Conservation (phyloP, 2,329 filamentous ascomycete species). For the Didymella lethalis region DNA sequence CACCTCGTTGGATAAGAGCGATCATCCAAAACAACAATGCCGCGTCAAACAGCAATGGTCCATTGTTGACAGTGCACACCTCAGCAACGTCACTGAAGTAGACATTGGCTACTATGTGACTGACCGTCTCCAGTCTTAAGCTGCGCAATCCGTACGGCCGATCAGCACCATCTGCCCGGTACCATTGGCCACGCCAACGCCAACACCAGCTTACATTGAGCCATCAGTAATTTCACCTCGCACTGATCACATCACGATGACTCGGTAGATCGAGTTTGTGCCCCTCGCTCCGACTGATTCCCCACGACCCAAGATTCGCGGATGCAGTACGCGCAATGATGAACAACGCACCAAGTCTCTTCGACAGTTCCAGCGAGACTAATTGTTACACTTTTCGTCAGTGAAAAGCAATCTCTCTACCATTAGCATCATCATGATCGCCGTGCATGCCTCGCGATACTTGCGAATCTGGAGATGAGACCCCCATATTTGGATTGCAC, state of each 20-base stretch:
- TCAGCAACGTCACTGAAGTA: not conserved
- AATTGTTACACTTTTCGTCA: constrained; percentile 11
- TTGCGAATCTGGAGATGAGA: constrained; percentile 3
- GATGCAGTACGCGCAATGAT: constrained; percentile 21
- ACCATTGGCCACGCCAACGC: not conserved
- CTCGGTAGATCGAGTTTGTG: constrained; percentile 7
- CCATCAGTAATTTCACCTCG: not conserved
- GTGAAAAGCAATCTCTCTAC: not conserved
- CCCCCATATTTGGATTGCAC: constrained; percentile 5
- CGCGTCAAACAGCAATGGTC: not conserved
- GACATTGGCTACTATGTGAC: not conserved
- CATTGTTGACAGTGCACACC: not conserved
- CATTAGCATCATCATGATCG: constrained; percentile 3
- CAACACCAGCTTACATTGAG: constrained; percentile 1
- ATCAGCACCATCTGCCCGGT: constrained; percentile 3
- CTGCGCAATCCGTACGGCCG: constrained; percentile 4
- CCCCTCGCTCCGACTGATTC: constrained; percentile 13
- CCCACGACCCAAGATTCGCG: constrained; percentile 7
- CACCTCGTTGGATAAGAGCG: not conserved
- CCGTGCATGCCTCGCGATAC: constrained; percentile 9
- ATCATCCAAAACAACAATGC: not conserved
- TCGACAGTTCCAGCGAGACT: constrained; percentile 12
- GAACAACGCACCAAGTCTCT: constrained; percentile 1
- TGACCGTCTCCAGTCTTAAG: not conserved
- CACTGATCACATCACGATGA: constrained; percentile 3